Percentiles rank a stretch among this genome's conserved stretches.
phyloP scores from a whole-genome alignment of 805 yeast genomes.

The Teunomyces kruisii region DNA sequence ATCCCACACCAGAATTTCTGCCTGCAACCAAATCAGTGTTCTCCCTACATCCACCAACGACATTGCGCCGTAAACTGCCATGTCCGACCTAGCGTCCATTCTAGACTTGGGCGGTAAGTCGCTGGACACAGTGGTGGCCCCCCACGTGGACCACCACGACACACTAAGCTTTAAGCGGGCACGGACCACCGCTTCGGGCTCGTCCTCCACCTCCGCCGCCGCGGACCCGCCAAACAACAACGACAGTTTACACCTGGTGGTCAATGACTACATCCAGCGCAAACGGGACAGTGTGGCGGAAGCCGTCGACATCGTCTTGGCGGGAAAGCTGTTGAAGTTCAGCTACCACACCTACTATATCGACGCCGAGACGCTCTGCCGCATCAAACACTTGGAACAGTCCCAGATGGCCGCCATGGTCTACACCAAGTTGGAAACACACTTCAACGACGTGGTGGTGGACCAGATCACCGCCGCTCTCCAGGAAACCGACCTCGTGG shows the following conservation, averaged over 20 bases:
- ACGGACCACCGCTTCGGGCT: neutral
- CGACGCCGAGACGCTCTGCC: conserved; percentile 32
- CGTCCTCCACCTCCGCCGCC: too few relatives aligned
- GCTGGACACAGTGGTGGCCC: neutral
- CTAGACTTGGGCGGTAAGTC: conserved; percentile 1
- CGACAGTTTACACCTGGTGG: neutral
- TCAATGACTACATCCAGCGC: conserved; percentile 6
- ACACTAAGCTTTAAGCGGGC: neutral
- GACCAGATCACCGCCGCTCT: conserved; percentile 5
- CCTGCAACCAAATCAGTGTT: too few relatives aligned
- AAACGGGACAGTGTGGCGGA: conserved; percentile 8
- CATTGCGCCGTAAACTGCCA: neutral
- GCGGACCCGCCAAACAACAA: neutral
- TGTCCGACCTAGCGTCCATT: neutral
- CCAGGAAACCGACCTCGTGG: neutral
- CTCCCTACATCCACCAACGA: too few relatives aligned
- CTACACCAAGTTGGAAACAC: conserved; percentile 17
- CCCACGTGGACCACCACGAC: conserved; percentile 1
- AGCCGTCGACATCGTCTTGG: conserved; percentile 20
- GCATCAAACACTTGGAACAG: conserved; percentile 33
- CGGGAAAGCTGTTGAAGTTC: conserved; percentile 12
- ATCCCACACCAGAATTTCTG: too few relatives aligned
- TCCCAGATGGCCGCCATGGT: conserved; percentile 22
- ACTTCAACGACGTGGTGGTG: conserved; percentile 9
- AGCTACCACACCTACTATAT: conserved; percentile 26